Evolutionary conservation across 202 grass and related monocot species (phyloP).

Genomic region (Zoysia matrella): DNA sequence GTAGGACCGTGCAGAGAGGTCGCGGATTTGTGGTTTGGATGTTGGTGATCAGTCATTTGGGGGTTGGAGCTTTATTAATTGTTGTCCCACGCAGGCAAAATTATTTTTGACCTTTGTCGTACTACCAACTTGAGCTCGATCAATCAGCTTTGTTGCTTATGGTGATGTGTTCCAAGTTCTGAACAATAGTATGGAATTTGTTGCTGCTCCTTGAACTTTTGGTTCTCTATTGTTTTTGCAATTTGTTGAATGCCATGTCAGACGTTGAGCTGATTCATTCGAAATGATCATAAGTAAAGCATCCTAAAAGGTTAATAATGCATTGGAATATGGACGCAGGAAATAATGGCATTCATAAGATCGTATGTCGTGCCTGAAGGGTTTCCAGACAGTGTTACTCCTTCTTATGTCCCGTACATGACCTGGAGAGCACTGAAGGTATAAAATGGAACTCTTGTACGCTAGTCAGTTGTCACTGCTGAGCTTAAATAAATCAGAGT

Average conservation of each 20-base stretch:
- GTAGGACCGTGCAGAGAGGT: background rate
- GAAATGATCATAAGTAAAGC: slow-evolving; percentile 12
- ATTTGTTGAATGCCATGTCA: slow-evolving; percentile 24
- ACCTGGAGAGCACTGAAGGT: slow-evolving; percentile 97
- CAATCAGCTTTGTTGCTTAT: slow-evolving; percentile 13
- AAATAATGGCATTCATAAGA: slow-evolving; percentile 90
- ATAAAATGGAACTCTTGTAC: slow-evolving; percentile 27
- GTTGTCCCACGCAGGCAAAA: background rate
- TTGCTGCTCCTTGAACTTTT: background rate
- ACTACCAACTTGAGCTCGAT: background rate
- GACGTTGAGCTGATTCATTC: background rate
- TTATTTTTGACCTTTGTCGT: background rate
- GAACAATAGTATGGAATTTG: slow-evolving; percentile 20
- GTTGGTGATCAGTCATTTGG: slow-evolving; percentile 16
- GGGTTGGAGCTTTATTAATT: slow-evolving; percentile 21
- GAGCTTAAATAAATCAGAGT: slow-evolving; percentile 3
- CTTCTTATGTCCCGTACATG: slow-evolving; percentile 99
- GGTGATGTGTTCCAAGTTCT: background rate
- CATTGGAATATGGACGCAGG: slow-evolving; percentile 58
- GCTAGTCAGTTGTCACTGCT: background rate
- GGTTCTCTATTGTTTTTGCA: background rate
- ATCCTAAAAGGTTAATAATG: slow-evolving; percentile 26
- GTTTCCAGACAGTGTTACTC: slow-evolving; percentile 94
- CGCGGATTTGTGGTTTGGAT: slow-evolving; percentile 6
- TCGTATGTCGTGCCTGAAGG: slow-evolving; percentile 98